Percentiles rank a stretch among this genome's conserved stretches.
Evolutionary conservation across 345 rosid genomes (phyloP).

Genomic region (Aegle marmelos): DNA sequence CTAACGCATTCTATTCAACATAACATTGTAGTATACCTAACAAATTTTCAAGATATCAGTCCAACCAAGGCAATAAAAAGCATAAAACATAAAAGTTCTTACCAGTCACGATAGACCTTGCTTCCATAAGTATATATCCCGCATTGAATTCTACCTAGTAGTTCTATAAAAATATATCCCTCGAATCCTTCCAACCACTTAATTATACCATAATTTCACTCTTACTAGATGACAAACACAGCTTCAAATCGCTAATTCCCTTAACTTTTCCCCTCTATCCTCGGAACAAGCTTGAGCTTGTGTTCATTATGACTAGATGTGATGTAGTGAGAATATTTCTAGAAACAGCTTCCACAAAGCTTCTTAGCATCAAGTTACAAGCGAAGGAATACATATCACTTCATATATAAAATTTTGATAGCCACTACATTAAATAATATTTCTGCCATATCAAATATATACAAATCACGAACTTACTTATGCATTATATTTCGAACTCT

Average conservation of each 20-base stretch:
- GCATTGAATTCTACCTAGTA: too few species aligned
- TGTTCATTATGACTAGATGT: neutral
- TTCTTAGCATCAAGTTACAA: neutral
- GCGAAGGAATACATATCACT: neutral
- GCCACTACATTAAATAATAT: neutral
- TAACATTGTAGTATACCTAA: neutral
- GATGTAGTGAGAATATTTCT: neutral
- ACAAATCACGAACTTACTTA: conserved; percentile 46
- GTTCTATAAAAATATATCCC: neutral
- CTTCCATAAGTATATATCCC: neutral
- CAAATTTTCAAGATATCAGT: neutral
- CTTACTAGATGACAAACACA: neutral
- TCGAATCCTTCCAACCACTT: neutral
- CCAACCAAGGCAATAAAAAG: neutral
- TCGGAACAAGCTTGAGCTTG: neutral
- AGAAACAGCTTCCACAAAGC: neutral
- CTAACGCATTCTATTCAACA: neutral
- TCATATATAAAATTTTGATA: neutral
- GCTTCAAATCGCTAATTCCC: too few species aligned
- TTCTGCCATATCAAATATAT: neutral
- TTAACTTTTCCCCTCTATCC: neutral
- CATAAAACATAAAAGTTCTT: neutral
- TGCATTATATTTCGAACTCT: conserved; percentile 70
- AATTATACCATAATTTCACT: neutral
- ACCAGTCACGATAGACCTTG: neutral